Evolutionary conservation across 2,329 filamentous ascomycete genomes (phyloP).

Genomic region (Emergomyces orientalis): DNA sequence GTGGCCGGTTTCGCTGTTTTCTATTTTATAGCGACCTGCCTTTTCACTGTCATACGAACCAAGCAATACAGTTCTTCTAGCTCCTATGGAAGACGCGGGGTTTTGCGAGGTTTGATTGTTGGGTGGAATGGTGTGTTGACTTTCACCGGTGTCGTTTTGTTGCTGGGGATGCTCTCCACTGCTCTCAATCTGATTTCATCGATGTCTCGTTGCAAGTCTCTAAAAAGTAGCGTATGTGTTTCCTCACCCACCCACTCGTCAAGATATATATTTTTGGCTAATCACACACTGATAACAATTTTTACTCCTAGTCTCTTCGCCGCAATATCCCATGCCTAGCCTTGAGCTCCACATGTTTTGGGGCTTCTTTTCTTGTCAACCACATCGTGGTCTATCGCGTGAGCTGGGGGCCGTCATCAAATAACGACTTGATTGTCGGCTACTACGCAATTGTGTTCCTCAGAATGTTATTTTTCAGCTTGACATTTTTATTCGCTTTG

Average conservation of each 20-base stretch:
- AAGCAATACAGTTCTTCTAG: neutral
- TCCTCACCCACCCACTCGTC: neutral
- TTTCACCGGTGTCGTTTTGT: neutral
- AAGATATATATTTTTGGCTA: neutral
- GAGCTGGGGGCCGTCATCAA: neutral
- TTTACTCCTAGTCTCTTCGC: neutral
- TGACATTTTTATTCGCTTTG: neutral
- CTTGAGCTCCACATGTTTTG: neutral
- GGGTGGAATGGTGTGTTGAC: neutral
- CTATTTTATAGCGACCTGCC: neutral
- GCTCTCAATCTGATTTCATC: neutral
- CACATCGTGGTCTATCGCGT: neutral
- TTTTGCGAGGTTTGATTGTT: neutral
- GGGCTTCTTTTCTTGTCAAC: neutral
- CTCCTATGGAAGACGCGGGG: neutral
- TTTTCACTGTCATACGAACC: neutral
- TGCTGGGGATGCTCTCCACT: slow-evolving; percentile 1
- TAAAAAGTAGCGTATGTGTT: neutral
- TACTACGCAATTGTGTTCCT: neutral
- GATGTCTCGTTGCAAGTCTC: neutral
- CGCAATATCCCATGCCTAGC: neutral
- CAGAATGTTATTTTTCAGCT: neutral
- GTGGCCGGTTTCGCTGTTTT: neutral
- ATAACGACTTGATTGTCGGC: neutral
- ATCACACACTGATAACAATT: neutral